Percentiles rank a stretch among this genome's conserved stretches.
Evolutionary conservation across 257 asterid genomes (phyloP).

Genomic region (Solanum tarapatanum): DNA sequence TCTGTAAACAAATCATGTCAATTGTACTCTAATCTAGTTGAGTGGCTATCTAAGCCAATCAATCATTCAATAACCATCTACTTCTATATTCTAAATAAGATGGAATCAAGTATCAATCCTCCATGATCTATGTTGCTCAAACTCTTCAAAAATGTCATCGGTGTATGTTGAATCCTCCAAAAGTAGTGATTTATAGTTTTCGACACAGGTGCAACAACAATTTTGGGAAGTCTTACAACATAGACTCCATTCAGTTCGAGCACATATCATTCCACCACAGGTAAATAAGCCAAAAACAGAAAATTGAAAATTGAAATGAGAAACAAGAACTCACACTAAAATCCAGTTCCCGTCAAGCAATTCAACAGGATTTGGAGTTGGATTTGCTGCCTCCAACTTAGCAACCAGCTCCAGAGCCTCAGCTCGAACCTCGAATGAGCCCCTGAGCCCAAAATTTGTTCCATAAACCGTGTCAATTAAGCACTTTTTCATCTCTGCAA

Average conservation of each 20-base stretch:
- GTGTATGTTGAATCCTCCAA: neutral
- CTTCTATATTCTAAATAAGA: neutral
- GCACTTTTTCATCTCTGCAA: constrained; percentile 32
- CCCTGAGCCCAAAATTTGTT: constrained; percentile 64
- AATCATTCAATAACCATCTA: neutral
- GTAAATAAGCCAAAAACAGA: neutral
- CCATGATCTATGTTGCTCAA: neutral
- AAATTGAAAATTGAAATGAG: neutral
- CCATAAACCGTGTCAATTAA: constrained; percentile 68
- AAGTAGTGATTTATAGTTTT: neutral
- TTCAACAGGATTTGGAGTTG: constrained; percentile 62
- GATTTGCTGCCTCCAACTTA: constrained; percentile 83
- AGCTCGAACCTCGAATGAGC: constrained; percentile 66
- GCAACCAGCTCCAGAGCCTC: constrained; percentile 73
- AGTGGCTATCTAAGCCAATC: neutral
- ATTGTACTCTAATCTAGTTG: neutral
- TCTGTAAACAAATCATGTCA: neutral
- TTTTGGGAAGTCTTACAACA: neutral
- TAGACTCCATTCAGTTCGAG: neutral
- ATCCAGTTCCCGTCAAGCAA: constrained; percentile 89
- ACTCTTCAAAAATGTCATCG: neutral
- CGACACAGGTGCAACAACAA: neutral
- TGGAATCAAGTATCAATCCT: neutral
- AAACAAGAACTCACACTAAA: constrained; percentile 49
- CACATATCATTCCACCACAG: neutral